Conservation (phyloP, 1,139 yeast species). For the Eremothecium coryli region DNA sequence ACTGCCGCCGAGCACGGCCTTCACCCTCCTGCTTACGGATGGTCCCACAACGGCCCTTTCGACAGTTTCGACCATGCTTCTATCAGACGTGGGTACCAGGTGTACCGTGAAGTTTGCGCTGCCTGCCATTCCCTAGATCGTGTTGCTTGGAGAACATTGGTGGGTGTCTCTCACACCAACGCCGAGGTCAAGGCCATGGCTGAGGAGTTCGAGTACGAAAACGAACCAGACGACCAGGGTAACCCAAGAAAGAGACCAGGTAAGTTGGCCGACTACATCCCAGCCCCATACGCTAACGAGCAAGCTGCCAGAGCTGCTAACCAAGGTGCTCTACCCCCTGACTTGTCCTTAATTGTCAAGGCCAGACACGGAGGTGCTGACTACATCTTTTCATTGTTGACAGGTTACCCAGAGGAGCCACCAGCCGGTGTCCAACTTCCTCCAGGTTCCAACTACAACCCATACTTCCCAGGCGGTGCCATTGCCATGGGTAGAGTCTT, state of each 20-base stretch:
- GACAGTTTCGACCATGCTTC: constrained; percentile 92
- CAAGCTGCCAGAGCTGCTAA: constrained; percentile 99
- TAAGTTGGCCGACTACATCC: constrained; percentile 91
- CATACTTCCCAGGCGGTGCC: constrained; percentile 99
- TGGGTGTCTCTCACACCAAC: constrained; percentile 92
- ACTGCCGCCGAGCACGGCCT: constrained; percentile 98
- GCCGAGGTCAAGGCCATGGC: constrained; percentile 89
- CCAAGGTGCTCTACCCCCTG: constrained; percentile 99
- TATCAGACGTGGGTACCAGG: constrained; percentile 98
- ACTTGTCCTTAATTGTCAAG: constrained; percentile 91
- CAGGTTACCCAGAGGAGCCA: constrained; percentile 98
- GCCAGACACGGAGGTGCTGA: constrained; percentile 99
- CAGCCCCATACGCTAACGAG: constrained; percentile 93
- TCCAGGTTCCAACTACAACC: constrained; percentile 94
- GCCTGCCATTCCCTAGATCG: constrained; percentile 96
- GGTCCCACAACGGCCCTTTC: constrained; percentile 93
- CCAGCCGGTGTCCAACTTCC: constrained; percentile 96
- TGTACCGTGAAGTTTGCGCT: constrained; percentile 97
- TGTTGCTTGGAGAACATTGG: constrained; percentile 97
- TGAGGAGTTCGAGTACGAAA: constrained; percentile 95
- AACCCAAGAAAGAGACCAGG: constrained; percentile 98
- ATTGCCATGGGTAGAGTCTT: constrained; percentile 99
- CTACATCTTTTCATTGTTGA: constrained; percentile 86
- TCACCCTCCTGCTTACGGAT: constrained; percentile 85
- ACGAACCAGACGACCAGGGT: constrained; percentile 99